Evolutionary conservation across 805 yeast species (phyloP), one percentile per base, ranked within the genome.

Genomic region (Nakazawaea pomicola): DNA sequence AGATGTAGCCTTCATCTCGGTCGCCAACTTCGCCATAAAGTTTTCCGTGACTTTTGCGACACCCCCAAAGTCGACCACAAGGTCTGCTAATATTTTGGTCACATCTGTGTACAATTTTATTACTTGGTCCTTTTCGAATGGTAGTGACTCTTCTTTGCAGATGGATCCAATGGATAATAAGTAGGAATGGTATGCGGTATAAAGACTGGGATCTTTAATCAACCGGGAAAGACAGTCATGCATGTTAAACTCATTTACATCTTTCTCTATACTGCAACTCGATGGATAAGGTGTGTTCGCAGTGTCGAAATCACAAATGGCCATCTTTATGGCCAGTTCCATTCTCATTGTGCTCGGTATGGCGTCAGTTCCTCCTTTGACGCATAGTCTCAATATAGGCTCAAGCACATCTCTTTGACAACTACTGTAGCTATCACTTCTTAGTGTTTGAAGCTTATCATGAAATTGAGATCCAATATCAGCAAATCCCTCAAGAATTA

Each of bases 51-150:
- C n/a, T n/a, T n/a, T n/a, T n/a, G n/a, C n/a, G n/a, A n/a, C n/a
- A n/a, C n/a, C n/a, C n/a, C n/a, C n/a, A n/a, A n/a, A n/a, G n/a
- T n/a, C n/a, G n/a, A n/a, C n/a, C n/a, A n/a, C n/a, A n/a, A n/a
- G n/a, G n/a, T n/a, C n/a, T n/a, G n/a, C n/a, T n/a, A n/a, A n/a
- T n/a, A n/a, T 23, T 23, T 23, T 23, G 7, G 36, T 23, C n/a
- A 33, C 21, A n/a, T 15, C 29, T 6, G 36, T 14, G 24, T 19
- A 35, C 11, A 35, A 17, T 11, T 15, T n/a, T 6, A 35, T 35
- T 16, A 35, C n/a, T 15, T 35, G 38, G n/a, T 35, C 38, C 16
- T 38, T 38, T n/a, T 38, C 41, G 18, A 12, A 31, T 4, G 35
- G 41, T 2, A 29, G 12, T 23, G 35, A 30, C 15, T 30, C 41